Conservation (phyloP, 768 basidiomycete species). For the Pleurotus cornucopiae region DNA sequence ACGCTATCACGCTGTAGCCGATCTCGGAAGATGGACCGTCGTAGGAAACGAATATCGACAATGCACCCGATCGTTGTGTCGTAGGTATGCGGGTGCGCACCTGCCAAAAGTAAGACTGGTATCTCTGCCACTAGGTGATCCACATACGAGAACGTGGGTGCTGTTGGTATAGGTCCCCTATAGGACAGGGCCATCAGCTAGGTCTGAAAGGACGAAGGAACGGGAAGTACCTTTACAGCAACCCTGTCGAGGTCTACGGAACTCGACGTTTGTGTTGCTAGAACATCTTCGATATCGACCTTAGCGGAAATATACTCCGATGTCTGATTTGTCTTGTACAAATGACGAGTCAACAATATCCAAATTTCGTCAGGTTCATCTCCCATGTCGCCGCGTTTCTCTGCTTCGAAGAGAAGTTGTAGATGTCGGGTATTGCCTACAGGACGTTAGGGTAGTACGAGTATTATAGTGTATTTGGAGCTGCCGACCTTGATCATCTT, state of each 20-base stretch:
- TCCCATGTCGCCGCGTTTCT: conserved; percentile 23
- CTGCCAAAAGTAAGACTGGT: conserved; percentile 18
- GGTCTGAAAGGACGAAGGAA: not conserved
- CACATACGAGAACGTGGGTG: conserved; percentile 40
- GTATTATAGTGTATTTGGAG: not conserved
- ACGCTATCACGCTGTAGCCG: conserved; percentile 67
- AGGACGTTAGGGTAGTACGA: not conserved
- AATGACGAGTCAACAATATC: conserved; percentile 79
- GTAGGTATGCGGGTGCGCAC: conserved; percentile 29
- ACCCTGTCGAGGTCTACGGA: conserved; percentile 4
- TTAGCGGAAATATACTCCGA: conserved; percentile 69
- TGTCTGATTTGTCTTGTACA: conserved; percentile 50
- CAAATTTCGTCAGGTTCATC: conserved; percentile 54
- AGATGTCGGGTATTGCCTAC: conserved; percentile 36
- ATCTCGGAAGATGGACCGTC: conserved; percentile 60
- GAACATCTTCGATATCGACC: conserved; percentile 23
- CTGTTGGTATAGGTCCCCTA: conserved; percentile 53
- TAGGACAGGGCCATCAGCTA: not conserved
- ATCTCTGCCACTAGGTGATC: not conserved
- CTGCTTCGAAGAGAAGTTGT: conserved; percentile 28
- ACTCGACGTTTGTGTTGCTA: not conserved
- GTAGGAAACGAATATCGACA: conserved; percentile 63
- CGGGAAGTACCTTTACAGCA: conserved; percentile 6
- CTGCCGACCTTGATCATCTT: conserved; percentile 25
- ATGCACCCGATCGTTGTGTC: conserved; percentile 29